A percentile compares a stretch with the other conserved stretches of the same genome.
These are phyloP conservation scores for Skeletonema marinoi DNA, from an alignment of 108 stramenopile species.

Conservation along the genomic window DNA sequence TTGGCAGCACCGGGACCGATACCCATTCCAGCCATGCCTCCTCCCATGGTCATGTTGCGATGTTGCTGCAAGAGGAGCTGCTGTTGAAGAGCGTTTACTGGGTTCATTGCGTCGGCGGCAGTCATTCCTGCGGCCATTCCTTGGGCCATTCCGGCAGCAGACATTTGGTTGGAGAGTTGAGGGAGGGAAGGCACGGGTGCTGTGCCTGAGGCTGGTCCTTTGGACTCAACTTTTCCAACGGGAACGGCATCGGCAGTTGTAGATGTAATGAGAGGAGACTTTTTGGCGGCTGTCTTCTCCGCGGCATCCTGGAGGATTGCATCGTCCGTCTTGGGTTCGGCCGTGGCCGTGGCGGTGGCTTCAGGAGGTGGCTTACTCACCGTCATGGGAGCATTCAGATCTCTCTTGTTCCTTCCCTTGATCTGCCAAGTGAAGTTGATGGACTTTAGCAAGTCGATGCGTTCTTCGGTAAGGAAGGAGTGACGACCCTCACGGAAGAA, in stretches of 20 bases:
- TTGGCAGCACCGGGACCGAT: not conserved
- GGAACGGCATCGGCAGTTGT: not conserved
- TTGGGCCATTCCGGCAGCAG: not conserved
- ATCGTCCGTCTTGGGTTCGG: not conserved
- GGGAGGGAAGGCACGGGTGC: not conserved
- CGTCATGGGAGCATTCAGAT: not conserved
- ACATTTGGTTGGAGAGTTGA: not conserved
- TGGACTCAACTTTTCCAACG: not conserved
- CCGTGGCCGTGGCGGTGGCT: not conserved
- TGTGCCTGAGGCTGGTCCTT: not conserved
- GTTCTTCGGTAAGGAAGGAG: slow-evolving; percentile 79
- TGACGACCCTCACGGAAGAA: slow-evolving; percentile 60
- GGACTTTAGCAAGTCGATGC: slow-evolving; percentile 63
- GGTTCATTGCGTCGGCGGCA: not conserved
- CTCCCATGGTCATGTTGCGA: not conserved
- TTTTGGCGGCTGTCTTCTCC: not conserved
- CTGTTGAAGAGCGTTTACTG: not conserved
- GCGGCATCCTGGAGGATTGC: not conserved
- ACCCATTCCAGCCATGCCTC: not conserved
- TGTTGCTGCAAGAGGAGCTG: not conserved
- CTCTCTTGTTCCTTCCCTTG: slow-evolving; percentile 42
- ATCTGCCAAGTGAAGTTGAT: slow-evolving; percentile 70
- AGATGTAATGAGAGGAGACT: not conserved
- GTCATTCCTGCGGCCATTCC: not conserved
- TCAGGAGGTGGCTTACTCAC: not conserved